Base-by-base conservation (phyloP, 2,329 filamentous ascomycete species). In the Davidsoniella neocaledoniae region DNA sequence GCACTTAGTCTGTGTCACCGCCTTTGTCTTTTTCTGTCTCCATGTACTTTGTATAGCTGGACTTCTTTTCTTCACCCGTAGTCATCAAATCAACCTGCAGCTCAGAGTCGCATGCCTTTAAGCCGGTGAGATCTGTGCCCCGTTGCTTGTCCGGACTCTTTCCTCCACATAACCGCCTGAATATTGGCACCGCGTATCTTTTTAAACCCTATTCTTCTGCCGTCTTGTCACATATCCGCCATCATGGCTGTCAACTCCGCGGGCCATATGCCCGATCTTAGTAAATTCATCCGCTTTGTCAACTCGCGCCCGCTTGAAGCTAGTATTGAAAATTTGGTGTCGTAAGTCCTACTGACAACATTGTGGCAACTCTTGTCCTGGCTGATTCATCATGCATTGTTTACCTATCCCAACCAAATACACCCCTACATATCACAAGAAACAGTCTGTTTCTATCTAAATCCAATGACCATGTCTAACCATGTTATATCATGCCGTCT, bases 281-380 rank as follows among this genome's bases (percentile, higher is more conserved):
- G 80, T 43, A 82, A 81, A 45, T 91, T 86, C 59, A 74, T 93
- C 56, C 85, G 83, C 60, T 81, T 82, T 10, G 72, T 94, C 55
- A 90, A 86, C 62, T 74, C 75, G 36, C 80, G 78, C 49, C 73
- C 80, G 26, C 74, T 91, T 49, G 87, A 94, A 57, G 77, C 81
- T 40, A 88, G 86, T 7, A 81, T 93, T 56, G 87, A 95, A 64
- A 78, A 77, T 55, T 74, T 94, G 54, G 79, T 90, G 57, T 85
- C 84, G 86, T 93, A 66, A 62, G 78, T 66, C 52, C 55, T 48
- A 52, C 37, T 14, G 16, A 16, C 29, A 19, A 19, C 29, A 44
- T 21, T 16, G 47, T 10, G 8, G 5, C 6, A 25, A 21, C n/a
- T 16, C n/a, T 36, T 23, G 21, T 10, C 5, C 12, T n/a, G 26